Conservation (phyloP, 2,329 filamentous ascomycete genomes). For the Cyanodermella asteris region DNA sequence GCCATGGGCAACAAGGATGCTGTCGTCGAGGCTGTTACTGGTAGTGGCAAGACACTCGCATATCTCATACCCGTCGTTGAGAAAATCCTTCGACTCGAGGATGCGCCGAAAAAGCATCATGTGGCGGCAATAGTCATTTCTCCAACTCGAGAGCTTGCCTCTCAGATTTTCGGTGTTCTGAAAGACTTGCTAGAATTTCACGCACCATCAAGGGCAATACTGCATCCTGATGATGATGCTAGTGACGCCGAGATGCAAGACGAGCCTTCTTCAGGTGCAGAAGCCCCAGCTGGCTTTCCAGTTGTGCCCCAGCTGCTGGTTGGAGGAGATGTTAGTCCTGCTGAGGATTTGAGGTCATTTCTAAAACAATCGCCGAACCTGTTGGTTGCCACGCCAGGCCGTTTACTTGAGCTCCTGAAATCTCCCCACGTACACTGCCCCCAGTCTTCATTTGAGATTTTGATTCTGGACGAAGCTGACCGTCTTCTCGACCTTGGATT, state of each 20-base stretch:
- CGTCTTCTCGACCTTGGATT: constrained; percentile 83
- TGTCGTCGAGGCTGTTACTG: constrained; percentile 80
- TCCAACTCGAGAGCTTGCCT: constrained; percentile 77
- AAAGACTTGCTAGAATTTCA: constrained; percentile 64
- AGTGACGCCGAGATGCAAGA: constrained; percentile 16
- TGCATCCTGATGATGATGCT: constrained; percentile 22
- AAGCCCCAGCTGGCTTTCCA: constrained; percentile 26
- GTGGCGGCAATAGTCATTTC: constrained; percentile 80
- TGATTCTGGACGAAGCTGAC: constrained; percentile 90
- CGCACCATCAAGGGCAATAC: constrained; percentile 39
- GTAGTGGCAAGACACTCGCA: constrained; percentile 72
- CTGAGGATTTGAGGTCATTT: constrained; percentile 72
- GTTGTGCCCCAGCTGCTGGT: constrained; percentile 74
- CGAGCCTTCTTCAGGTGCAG: constrained; percentile 11
- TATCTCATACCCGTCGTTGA: constrained; percentile 72
- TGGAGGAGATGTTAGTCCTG: constrained; percentile 58
- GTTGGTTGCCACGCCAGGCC: constrained; percentile 73
- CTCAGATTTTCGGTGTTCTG: constrained; percentile 72
- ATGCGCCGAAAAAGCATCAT: constrained; percentile 73
- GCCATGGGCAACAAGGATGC: constrained; percentile 83
- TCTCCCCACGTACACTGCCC: constrained; percentile 75
- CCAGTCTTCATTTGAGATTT: constrained; percentile 71
- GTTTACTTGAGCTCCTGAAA: constrained; percentile 66
- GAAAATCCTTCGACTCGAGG: constrained; percentile 55
- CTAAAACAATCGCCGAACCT: constrained; percentile 69